Conservation (phyloP, 1,139 yeast genomes). For the Magnusiomyces ingens region DNA sequence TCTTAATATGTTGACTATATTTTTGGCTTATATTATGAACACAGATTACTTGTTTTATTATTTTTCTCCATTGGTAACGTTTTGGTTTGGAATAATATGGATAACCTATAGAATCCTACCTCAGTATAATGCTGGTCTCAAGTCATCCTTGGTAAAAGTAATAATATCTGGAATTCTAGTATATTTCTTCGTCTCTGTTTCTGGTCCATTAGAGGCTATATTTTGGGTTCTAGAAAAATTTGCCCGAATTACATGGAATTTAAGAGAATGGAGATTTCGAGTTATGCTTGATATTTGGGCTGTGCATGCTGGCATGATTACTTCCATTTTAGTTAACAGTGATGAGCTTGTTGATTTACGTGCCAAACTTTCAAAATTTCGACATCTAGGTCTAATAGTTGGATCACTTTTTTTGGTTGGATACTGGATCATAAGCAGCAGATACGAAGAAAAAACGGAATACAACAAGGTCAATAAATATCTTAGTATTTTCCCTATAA, state of each 20-base stretch:
- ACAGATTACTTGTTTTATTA: constrained; percentile 24
- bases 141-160: constrained; percentile 19
- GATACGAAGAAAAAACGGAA: constrained; percentile 17
- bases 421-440: constrained; percentile 15
- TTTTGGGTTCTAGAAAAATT: constrained; percentile 19
- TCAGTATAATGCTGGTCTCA: constrained; percentile 17
- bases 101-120: constrained; percentile 20
- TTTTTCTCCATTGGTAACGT: constrained; percentile 24
- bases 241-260: constrained; percentile 21
- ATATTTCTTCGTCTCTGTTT: constrained; percentile 17
- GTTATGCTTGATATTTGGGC: constrained; percentile 23
- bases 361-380: constrained; percentile 6
- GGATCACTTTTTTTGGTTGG: constrained; percentile 10
- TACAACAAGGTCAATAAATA: constrained; percentile 21
- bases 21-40: constrained; percentile 24
- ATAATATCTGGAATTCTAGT: constrained; percentile 15
- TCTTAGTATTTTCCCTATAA: constrained; percentile 20
- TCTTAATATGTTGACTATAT: constrained; percentile 21
- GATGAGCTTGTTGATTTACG: constrained; percentile 14
- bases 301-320: constrained; percentile 24
- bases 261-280: constrained; percentile 25
- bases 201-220: constrained; percentile 20
- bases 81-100: constrained; percentile 24
- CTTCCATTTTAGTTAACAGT: constrained; percentile 18
- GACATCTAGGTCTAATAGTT: constrained; percentile 5